phyloP scores from a whole-genome alignment of 345 rosid species.

The Euphorbia peplus region DNA sequence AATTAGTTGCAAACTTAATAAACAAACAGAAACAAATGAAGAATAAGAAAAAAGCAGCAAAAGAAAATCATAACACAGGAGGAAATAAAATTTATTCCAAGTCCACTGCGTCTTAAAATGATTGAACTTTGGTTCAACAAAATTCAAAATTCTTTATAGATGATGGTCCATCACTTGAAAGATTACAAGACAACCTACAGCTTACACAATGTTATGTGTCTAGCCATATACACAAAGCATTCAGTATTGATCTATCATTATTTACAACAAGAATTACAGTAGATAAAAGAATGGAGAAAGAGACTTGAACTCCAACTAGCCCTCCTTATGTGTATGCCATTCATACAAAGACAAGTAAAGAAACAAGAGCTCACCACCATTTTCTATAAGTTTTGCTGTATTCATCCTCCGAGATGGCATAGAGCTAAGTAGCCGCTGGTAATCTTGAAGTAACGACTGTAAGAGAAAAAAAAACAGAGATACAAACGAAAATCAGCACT shows the following conservation, averaged over 20 bases:
- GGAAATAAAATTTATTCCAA: background rate
- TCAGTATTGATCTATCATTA: too few species aligned
- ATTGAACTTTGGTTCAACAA: background rate
- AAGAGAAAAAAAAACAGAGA: constrained; percentile 37
- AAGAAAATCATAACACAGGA: background rate
- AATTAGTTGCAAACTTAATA: constrained; percentile 11
- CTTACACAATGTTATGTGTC: too few species aligned
- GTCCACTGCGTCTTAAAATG: background rate
- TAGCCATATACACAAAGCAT: too few species aligned
- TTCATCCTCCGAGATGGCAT: constrained; percentile 97
- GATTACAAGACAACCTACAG: too few species aligned
- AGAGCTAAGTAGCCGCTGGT: constrained; percentile 97
- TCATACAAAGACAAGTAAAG: background rate
- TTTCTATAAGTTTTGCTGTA: constrained; percentile 86
- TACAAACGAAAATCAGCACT: constrained; percentile 38
- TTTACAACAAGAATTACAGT: background rate
- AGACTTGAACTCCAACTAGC: background rate
- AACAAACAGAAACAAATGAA: background rate
- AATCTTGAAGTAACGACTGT: constrained; percentile 99
- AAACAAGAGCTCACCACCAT: constrained; percentile 62
- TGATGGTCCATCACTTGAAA: too few species aligned
- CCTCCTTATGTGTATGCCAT: background rate
- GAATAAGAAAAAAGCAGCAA: background rate
- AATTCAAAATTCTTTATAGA: too few species aligned
- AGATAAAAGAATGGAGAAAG: background rate